These are phyloP conservation scores for Isabelozyma rhagii DNA, from an alignment of 805 yeast genomes.

Conservation along the genomic window DNA sequence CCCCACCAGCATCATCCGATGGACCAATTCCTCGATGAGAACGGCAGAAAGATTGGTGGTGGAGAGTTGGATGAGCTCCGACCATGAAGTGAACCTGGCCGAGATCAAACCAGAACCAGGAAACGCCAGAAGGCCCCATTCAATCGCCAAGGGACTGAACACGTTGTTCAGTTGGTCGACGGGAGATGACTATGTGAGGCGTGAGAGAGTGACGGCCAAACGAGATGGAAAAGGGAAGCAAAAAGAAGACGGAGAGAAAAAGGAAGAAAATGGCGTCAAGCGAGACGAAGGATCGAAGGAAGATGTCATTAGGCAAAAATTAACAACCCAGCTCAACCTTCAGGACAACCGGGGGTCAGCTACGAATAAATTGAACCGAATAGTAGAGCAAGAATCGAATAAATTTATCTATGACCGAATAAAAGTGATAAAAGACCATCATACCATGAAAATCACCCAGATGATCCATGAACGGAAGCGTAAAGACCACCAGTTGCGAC, in stretches of 20 bases:
- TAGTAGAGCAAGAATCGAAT: conserved; percentile 35
- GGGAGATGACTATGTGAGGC: conserved; percentile 34
- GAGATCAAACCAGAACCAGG: not conserved
- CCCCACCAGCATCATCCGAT: conserved; percentile 20
- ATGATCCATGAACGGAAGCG: conserved; percentile 37
- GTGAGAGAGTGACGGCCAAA: conserved; percentile 22
- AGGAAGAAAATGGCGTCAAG: not conserved
- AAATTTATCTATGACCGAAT: conserved; percentile 37
- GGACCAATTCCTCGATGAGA: conserved; percentile 26
- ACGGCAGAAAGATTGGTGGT: conserved; percentile 14
- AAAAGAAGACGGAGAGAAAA: not conserved
- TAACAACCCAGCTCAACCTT: not conserved
- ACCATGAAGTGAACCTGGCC: conserved; percentile 6
- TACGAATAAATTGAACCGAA: conserved; percentile 20
- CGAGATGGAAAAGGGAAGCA: not conserved
- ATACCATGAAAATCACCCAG: conserved; percentile 32
- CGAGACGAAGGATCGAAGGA: not conserved
- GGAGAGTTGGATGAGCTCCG: conserved; percentile 20
- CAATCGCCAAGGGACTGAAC: not conserved
- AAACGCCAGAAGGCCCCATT: conserved; percentile 3
- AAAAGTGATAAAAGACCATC: conserved; percentile 35
- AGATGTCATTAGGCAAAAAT: conserved; percentile 1
- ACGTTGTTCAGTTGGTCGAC: conserved; percentile 44
- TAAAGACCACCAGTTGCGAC: conserved; percentile 36
- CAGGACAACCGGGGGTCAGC: conserved; percentile 11